Evolutionary conservation across 305 asterid species (phyloP), one percentile per base, ranked within the genome.

Genomic region (Stenogyne calaminthoides): DNA sequence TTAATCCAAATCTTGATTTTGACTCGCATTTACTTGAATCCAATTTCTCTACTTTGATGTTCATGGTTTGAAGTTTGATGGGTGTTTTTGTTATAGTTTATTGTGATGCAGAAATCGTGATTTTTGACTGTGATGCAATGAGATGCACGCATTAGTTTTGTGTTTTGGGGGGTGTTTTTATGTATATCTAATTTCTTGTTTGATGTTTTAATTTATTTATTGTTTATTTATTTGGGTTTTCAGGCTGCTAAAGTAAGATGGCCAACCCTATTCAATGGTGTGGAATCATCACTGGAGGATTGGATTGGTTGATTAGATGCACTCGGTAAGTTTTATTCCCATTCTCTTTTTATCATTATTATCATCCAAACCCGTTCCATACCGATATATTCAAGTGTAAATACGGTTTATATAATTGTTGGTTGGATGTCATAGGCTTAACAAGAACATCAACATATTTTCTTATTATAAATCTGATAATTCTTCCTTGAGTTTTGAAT

Each of bases 281-380:
- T 91, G 32, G 95, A 90, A 68, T 73, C 92, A 6, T 79, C 89
- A 1, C 79, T 81, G 80, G 97, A 90, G 88, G 89, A 84, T 64
- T 94, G 98, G 97, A 83, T 94, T 84, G 92, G n/a, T 92, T 52
- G 96, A 88, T 82, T 96, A 94, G 85, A 94, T 94, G 99, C 89
- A 88, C 80, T 80, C 62, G n/a, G 99, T 90, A 82, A 83, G 46
- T 64, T 47, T 54, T 67, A 64, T 70, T 56, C 58, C 7, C 9
- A 11, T 44, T 8, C 55, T 34, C 51, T 51, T 15, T 34, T 39
- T 37, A 0, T 22, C 36, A 12, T 57, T 25, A 4, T 11, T 29
- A 54, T 54, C 60, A 19, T 54, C 12, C 2, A 54, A 54, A 20
- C 32, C n/a, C 55, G 8, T 44, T 44, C 11, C 42, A 40, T 40